Conservation (phyloP, 257 asterid genomes). For the Nicotiana undulata region DNA sequence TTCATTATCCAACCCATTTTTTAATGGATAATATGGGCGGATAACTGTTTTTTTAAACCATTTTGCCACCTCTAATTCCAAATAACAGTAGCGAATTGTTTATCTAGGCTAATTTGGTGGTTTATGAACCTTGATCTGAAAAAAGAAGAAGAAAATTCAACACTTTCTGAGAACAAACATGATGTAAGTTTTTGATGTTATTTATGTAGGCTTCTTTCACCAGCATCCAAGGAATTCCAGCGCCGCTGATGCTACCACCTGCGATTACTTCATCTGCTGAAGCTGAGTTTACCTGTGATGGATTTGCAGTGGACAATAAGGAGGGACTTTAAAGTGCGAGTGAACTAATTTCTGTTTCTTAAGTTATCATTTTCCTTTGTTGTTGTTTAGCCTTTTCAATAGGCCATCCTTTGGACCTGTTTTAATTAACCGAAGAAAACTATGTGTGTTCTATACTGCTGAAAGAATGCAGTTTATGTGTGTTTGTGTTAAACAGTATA, state of each 20-base stretch:
- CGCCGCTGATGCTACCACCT: not conserved
- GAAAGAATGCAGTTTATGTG: not conserved
- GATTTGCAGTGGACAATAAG: not conserved
- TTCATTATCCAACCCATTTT: too few relatives aligned
- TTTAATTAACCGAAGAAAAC: not conserved
- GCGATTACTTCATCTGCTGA: not conserved
- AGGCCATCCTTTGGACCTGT: not conserved
- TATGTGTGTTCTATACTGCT: not conserved
- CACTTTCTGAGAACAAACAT: not conserved
- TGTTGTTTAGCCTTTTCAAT: not conserved
- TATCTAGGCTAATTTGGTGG: not conserved
- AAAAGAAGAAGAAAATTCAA: not conserved
- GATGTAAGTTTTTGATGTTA: not conserved
- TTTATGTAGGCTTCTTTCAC: not conserved
- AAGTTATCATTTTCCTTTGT: not conserved
- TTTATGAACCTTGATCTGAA: not conserved
- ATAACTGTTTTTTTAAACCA: too few relatives aligned
- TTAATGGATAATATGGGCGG: too few relatives aligned
- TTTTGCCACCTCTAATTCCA: too few relatives aligned
- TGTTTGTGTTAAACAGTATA: too few relatives aligned
- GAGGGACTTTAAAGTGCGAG: not conserved
- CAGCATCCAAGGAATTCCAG: not conserved
- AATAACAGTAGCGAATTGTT: not conserved
- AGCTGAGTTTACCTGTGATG: not conserved
- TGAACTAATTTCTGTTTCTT: not conserved